Evolutionary conservation across 352 stramenopile species (phyloP).

Genomic region (Phytophthora pluvialis): DNA sequence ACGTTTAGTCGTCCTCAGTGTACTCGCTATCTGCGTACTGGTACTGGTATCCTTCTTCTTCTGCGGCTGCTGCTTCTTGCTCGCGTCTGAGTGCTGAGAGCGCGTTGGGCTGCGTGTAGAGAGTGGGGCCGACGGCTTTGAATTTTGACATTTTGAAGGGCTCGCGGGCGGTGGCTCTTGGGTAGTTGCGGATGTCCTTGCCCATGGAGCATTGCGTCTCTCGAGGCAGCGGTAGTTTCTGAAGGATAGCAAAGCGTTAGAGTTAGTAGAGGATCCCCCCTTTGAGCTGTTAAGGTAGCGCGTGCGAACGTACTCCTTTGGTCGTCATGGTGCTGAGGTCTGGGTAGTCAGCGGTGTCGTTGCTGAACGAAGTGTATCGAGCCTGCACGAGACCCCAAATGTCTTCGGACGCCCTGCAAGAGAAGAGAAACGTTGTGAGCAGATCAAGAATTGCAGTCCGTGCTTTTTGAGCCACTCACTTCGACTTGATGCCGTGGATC

Average conservation of each 20-base stretch:
- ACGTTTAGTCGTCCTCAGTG: conserved; percentile 7
- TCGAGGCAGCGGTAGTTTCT: conserved; percentile 78
- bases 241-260: not conserved
- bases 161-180: conserved; percentile 43
- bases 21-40: not conserved
- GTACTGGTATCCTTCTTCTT: conserved; percentile 5
- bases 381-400: conserved; percentile 76
- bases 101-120: conserved; percentile 67
- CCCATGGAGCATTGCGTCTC: conserved; percentile 73
- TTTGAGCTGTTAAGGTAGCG: not conserved
- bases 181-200: conserved; percentile 68
- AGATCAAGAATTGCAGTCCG: not conserved
- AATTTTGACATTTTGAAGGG: conserved; percentile 91
- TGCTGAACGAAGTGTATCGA: conserved; percentile 66
- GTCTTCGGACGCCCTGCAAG: conserved; percentile 70
- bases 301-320: conserved; percentile 63
- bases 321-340: conserved; percentile 83
- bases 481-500: conserved; percentile 81
- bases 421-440: not conserved
- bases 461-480: conserved; percentile 36
- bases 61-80: not conserved
- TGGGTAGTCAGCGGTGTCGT: conserved; percentile 74
- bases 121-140: conserved; percentile 70
- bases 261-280: not conserved
- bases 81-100: conserved; percentile 6